Conservation (phyloP, 2,329 filamentous ascomycete genomes). For the Cladorrhinum sp. region DNA sequence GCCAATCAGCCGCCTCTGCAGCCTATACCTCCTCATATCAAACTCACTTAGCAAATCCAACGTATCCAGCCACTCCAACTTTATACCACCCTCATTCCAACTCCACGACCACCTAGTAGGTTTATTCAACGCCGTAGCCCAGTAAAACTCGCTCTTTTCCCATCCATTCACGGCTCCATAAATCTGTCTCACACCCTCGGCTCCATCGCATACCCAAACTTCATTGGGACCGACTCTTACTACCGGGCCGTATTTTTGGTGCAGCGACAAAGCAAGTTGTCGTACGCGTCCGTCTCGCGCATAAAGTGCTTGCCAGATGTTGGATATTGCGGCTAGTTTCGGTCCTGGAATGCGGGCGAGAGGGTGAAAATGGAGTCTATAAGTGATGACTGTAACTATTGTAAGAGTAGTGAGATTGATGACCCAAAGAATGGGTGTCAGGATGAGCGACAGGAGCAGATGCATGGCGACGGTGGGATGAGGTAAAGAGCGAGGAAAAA, state of each 20-base stretch:
- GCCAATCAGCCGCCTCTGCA: constrained; percentile 49
- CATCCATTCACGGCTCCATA: constrained; percentile 47
- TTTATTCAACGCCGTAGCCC: constrained; percentile 46
- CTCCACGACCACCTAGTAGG: constrained; percentile 35
- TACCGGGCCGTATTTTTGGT: constrained; percentile 45
- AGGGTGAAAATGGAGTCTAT: constrained; percentile 44
- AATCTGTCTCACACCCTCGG: constrained; percentile 45
- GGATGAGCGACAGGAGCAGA: not conserved
- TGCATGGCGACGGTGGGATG: not conserved
- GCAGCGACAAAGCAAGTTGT: constrained; percentile 42
- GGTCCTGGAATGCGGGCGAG: constrained; percentile 47
- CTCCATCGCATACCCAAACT: constrained; percentile 48
- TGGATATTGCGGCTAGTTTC: constrained; percentile 36
- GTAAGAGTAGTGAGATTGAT: not conserved
- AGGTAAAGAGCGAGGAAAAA: not conserved
- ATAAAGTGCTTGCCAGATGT: constrained; percentile 47
- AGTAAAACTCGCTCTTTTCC: constrained; percentile 52
- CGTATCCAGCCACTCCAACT: constrained; percentile 40
- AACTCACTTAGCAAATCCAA: constrained; percentile 52
- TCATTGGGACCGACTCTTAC: constrained; percentile 55
- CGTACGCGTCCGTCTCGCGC: constrained; percentile 43
- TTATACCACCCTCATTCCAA: constrained; percentile 35
- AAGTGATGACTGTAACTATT: constrained; percentile 22
- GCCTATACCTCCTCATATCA: constrained; percentile 44
- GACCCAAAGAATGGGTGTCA: not conserved